These are phyloP conservation scores for Arctostaphylos glauca DNA, from an alignment of 148 eudicot genomes.

Conservation along the genomic window DNA sequence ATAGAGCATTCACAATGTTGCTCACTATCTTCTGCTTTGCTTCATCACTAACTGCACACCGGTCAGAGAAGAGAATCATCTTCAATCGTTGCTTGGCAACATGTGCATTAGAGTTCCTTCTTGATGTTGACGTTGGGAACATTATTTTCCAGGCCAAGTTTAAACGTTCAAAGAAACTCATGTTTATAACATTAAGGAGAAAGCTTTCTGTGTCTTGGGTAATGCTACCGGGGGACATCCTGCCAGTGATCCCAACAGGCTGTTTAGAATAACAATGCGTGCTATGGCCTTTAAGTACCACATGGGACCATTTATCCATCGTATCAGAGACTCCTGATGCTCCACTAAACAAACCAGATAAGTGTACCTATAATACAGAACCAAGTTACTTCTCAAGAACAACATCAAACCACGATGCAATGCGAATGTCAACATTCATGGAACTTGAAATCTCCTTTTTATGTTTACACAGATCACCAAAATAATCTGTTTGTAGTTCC, in stretches of 20 bases:
- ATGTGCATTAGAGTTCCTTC: conserved; percentile 65
- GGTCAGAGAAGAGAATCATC: conserved; percentile 94
- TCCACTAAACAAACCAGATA: conserved; percentile 44
- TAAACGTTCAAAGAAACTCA: conserved; percentile 86
- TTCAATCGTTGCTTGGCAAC: conserved; percentile 91
- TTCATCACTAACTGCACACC: conserved; percentile 95
- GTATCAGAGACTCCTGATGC: conserved; percentile 37
- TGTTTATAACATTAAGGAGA: conserved; percentile 63
- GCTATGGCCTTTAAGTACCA: conserved; percentile 27
- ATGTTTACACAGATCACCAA: neutral
- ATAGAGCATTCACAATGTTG: conserved; percentile 68
- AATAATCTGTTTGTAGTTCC: neutral
- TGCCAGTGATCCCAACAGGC: conserved; percentile 47
- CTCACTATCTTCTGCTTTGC: conserved; percentile 88
- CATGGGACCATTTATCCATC: conserved; percentile 35
- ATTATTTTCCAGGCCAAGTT: conserved; percentile 92
- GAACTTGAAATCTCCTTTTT: neutral
- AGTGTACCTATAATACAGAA: conserved; percentile 51
- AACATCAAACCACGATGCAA: neutral
- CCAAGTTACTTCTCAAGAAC: conserved; percentile 12
- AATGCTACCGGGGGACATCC: conserved; percentile 46
- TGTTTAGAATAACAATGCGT: conserved; percentile 57
- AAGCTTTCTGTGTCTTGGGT: conserved; percentile 72
- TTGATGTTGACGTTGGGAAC: conserved; percentile 59
- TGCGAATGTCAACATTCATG: neutral